Base-by-base conservation (phyloP, 2,329 filamentous ascomycete genomes). In the Aspergillus spinulosporus region DNA sequence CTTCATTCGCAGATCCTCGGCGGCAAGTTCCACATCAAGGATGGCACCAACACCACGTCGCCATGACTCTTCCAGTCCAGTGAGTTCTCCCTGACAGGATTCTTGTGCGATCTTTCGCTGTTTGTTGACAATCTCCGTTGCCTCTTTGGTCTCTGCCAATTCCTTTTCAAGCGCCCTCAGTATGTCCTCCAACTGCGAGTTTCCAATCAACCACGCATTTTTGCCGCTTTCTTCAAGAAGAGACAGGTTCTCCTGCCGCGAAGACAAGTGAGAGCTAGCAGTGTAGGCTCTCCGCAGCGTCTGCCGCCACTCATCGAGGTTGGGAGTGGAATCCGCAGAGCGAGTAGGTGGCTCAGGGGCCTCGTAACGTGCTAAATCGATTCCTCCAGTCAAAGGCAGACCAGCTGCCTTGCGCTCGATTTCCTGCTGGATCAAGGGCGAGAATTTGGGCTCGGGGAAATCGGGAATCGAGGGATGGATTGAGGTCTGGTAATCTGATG, bases 131-230 rank as follows among this genome's bases (percentile, higher is more conserved):
- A 83, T 71, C 69, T 97, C 92, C 48, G 92, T 82, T 62, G 89
- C 85, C 57, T 82, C 80, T 71, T 86, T 87, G 15, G 83, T 77
- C 40, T 79, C 81, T 11, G 85, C 86, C 49, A 97, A 79, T 66
- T 96, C 91, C 44, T 80, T 79, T 79, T 97, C 93, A 28, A 95
- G 68, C 9, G 73, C 73, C 49, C 82, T 81, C 50, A 95, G 74
- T 42, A 90, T 82, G 43, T 84, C 84, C 75, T 97, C 93, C 15
- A 92, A 74, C 63, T 89, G 85, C 65, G 87, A 84, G 73, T 99
- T 99, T 4, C 85, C 85, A 6, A 96, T 82, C 54, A 99, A 80
- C 93, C 94, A 97, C 7, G 90, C 88, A 72, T 96, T 96, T 76
- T 90, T 90, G 63, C 93, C 94, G 73, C 87, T 87, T 49, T 81